Base-by-base conservation (phyloP, 1,284 basidiomycete species). In the Ustilago lituana region DNA sequence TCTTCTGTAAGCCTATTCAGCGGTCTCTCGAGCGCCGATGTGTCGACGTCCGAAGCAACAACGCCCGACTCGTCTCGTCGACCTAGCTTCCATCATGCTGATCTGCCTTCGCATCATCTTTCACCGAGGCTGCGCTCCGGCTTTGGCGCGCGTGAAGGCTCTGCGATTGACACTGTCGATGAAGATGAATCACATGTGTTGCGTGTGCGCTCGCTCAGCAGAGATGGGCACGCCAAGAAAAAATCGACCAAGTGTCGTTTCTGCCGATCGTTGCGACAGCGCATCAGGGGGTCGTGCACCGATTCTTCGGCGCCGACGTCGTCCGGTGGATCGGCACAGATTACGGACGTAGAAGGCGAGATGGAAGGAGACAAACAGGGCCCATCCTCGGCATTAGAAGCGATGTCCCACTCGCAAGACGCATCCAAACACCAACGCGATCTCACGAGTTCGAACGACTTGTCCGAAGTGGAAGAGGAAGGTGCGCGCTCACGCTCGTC, bases 191-290 rank as follows among this genome's bases (percentile, higher is more conserved):
- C 50, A 23, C 45, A 24, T 8, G 17, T 47, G 38, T 17, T 60
- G 19, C 54, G 58, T 0, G 45, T 61, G 47, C 62, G 62, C 29
- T 71, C 68, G 37, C 39, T 51, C 26, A 69, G 60, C 56, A 35
- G 60, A 33, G 66, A 69, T 9, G 60, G 60, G 20, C 66, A 69
- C 23, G 52, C 47, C 45, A 66, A 64, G 48, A 71, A 71, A 20
- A 71, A 71, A 55, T 62, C 68, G 36, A 58, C 36, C 62, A 71
- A 71, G 58, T 71, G 68, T 32, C 49, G 54, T 5, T 60, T 41
- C 40, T 71, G 68, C 47, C 62, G 68, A 39, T 39, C 59, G 57
- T 17, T 70, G 29, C 66, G 66, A 26, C 60, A 56, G 55, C 66
- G 60, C 11, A 31, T 56, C 40, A 69, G 60, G 31, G 33, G 6